phyloP scores from a whole-genome alignment of 2,329 filamentous ascomycete genomes.

The Fusarium neocosmosporiellum region DNA sequence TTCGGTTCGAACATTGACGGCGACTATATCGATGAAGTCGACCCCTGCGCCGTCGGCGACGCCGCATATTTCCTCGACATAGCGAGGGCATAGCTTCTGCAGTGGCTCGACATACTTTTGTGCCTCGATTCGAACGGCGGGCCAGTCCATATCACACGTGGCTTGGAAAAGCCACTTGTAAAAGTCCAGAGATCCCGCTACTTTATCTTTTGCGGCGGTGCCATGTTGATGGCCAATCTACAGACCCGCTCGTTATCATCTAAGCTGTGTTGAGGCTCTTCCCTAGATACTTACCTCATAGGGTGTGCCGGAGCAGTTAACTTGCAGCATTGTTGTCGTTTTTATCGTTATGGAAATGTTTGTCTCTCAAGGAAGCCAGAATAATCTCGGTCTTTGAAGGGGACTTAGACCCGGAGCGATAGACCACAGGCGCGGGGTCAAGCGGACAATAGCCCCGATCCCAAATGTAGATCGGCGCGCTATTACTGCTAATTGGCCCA shows the following conservation, averaged over 20 bases:
- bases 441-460: not conserved
- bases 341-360: too few relatives aligned
- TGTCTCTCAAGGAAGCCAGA: not conserved
- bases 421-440: not conserved
- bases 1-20: constrained; percentile 58
- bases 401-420: not conserved
- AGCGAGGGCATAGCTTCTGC: constrained; percentile 3
- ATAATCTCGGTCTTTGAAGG: not conserved
- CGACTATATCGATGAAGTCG: constrained; percentile 63
- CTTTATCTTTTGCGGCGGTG: constrained; percentile 8
- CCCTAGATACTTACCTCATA: constrained; percentile 8
- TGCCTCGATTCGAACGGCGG: constrained; percentile 20
- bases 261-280: not conserved
- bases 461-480: not conserved
- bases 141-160: constrained; percentile 34
- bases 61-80: constrained; percentile 57
- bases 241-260: rapidly evolving
- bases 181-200: constrained; percentile 29
- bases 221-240: constrained; percentile 37
- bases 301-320: constrained; percentile 21
- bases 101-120: constrained; percentile 22
- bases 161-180: constrained; percentile 25
- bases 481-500: not conserved
- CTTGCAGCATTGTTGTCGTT: constrained; percentile 8
- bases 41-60: constrained; percentile 62